Evolutionary conservation across 106 monocot genomes (phyloP), one percentile per base, ranked within the genome.

Genomic region (Apostasia ramifera): DNA sequence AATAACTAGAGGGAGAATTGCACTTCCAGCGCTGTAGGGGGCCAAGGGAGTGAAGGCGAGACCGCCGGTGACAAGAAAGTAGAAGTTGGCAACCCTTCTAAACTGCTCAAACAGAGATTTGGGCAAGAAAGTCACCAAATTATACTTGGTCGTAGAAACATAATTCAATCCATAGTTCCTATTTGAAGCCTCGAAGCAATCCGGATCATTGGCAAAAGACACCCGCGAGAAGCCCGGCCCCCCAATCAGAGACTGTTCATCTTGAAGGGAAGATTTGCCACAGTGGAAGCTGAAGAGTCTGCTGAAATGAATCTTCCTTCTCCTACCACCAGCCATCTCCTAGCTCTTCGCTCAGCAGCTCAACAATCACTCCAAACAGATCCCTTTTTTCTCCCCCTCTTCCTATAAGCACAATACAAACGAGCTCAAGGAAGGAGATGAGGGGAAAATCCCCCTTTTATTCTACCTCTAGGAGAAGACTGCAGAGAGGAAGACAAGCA

Each of bases 71-170:
- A 88, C 40, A 9, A 95, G 73, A 69, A 95, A 95, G 57, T 95
- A 95, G 15, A 95, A 74, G 71, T 95, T 95, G 39, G 94, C 91
- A 57, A 88, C 91, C 74, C 94, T 85, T 69, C 94, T 83, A 66
- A 95, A 95, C 70, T 95, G 94, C 78, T 95, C 94, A 57, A 91
- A 95, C 70, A 95, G 61, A 7, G 94, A 88, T 61, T 95, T 95
- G 46, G 94, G 94, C 1, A 95, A 0, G 63, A 95, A 91, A 1
- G 91, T 88, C 4, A 64, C 85, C 55, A 95, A 39, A 11, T 69
- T 91, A 53, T 95, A 95, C 61, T 95, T 95, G 50, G 91, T 88
- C 1, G 94, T 95, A 4, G 94, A 91, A 47, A 95, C 85, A 48
- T 88, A 83, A 47, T 95, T 95, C 63, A 47, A 53, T n/a, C 52